These are phyloP conservation scores for Cicer arietinum DNA, from an alignment of 306 rosid species.

Conservation along the genomic window DNA sequence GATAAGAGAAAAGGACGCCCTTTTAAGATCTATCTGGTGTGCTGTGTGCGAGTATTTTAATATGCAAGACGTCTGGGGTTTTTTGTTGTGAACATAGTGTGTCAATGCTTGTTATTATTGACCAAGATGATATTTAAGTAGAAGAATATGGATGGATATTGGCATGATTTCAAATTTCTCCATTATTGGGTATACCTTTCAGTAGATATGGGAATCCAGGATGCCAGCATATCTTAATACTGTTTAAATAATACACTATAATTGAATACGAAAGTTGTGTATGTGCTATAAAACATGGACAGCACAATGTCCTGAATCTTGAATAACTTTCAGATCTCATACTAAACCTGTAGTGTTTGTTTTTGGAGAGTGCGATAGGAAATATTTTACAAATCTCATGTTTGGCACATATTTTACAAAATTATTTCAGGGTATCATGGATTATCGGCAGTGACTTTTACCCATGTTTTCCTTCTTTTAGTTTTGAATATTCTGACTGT, in stretches of 20 bases:
- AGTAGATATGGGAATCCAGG: conserved; percentile 11
- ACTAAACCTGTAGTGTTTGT: background rate
- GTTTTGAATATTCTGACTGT: conserved; percentile 1
- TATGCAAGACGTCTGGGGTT: conserved; percentile 9
- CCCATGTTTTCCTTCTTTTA: background rate
- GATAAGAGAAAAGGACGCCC: conserved; percentile 2
- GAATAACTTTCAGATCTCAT: conserved; percentile 21
- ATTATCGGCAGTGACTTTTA: background rate
- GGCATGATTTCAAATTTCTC: conserved; percentile 12
- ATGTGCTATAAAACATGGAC: conserved; percentile 21
- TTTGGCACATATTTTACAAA: background rate
- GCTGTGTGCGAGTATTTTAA: background rate
- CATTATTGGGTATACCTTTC: conserved; percentile 16
- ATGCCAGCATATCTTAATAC: conserved; percentile 2
- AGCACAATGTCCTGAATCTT: conserved; percentile 29
- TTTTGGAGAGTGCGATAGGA: background rate
- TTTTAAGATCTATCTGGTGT: conserved; percentile 21
- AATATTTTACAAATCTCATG: background rate
- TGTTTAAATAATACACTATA: conserved; percentile 23
- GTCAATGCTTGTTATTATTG: conserved; percentile 13
- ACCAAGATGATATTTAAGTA: conserved; percentile 15
- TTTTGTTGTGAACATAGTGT: background rate
- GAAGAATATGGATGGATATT: conserved; percentile 18
- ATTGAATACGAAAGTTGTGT: conserved; percentile 11
- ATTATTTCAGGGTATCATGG: background rate